phyloP scores from a whole-genome alignment of 768 basidiomycete genomes.

The Coprinellus aureogranulatus region DNA sequence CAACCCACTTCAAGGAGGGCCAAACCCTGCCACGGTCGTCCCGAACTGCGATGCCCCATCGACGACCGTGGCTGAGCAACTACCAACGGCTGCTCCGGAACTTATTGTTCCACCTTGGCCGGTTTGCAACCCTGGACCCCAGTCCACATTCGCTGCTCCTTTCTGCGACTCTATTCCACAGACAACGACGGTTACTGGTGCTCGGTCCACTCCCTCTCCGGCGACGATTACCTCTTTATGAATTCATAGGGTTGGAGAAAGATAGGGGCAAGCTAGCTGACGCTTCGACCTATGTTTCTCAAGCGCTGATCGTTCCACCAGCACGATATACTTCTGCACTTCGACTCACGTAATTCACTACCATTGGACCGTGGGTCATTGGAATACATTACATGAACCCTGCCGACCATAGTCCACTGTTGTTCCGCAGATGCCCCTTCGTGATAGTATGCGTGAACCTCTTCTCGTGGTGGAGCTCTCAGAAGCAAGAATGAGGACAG shows the following conservation, averaged over 20 bases:
- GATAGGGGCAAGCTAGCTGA: too few species aligned
- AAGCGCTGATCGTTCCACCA: too few species aligned
- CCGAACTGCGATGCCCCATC: background rate
- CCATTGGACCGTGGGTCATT: too few species aligned
- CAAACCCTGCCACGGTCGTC: slow-evolving; percentile 2
- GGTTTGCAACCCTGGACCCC: slow-evolving; percentile 4
- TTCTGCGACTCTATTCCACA: slow-evolving; percentile 4
- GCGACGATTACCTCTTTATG: background rate
- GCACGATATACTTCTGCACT: too few species aligned
- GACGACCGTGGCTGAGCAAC: slow-evolving; percentile 1
- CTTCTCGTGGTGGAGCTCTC: background rate
- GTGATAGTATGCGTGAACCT: too few species aligned
- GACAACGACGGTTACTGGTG: background rate
- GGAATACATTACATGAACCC: background rate
- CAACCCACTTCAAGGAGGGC: slow-evolving; percentile 9
- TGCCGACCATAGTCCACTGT: slow-evolving; percentile 3
- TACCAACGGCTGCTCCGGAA: slow-evolving; percentile 15
- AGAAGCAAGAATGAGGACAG: background rate
- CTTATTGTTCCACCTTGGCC: slow-evolving; percentile 7
- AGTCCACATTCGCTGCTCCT: slow-evolving; percentile 2
- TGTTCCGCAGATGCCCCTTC: background rate
- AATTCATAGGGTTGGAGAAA: background rate
- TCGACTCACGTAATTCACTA: too few species aligned
- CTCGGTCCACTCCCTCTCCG: background rate
- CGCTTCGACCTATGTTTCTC: too few species aligned